Base-by-base conservation (phyloP, 768 basidiomycete genomes). In the Dentipellis fragilis region DNA sequence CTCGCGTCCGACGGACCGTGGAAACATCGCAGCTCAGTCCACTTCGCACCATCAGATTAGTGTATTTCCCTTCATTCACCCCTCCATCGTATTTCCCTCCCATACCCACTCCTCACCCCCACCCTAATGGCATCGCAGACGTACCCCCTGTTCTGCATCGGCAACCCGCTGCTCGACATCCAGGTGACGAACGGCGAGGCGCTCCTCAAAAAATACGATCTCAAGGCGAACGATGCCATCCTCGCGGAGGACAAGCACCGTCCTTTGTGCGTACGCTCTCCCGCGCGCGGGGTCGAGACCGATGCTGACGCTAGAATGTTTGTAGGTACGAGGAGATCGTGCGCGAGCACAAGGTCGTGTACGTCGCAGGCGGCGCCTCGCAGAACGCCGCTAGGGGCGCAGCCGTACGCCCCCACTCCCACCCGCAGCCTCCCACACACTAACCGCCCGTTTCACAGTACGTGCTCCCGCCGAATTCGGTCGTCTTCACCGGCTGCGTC, bases 331-430 rank as follows among this genome's bases (percentile, higher is more conserved):
- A 88, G 3, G 93, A 98, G 63, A 70, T 97, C 59, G 81, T 87
- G 48, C 79, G 78, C 57, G 78, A 91, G 57, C 71, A 88, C 69
- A 64, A 86, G 58, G 80, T 92, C 52, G 85, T 84, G 51, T 99
- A 93, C 65, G 94, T 98, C 53, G 95, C 96, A 53, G 96, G 96
- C 58, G 96, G 96, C 64, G 95, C 96, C 29, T 83, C 91, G 29
- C 96, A 99, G 70, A 99, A 99, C 66, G 83, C 94, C 65, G 94
- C 95, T 55, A 89, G 96, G 51, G 94, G 85, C 61, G 96, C 95
- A 63, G 93, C 96, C 47, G 95, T 96, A 70, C 58, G 92, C 72
- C 34, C 42, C 49, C 48, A 23, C 22, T 50, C 60, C 52, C 39
- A 51, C 50, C 35, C 52, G 9, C 12, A 16, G 37, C 11, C 39